Percentiles rank a stretch among this genome's conserved stretches.
Conservation (phyloP, 2,329 filamentous ascomycete species). For the Decorospora gaudefroyi region DNA sequence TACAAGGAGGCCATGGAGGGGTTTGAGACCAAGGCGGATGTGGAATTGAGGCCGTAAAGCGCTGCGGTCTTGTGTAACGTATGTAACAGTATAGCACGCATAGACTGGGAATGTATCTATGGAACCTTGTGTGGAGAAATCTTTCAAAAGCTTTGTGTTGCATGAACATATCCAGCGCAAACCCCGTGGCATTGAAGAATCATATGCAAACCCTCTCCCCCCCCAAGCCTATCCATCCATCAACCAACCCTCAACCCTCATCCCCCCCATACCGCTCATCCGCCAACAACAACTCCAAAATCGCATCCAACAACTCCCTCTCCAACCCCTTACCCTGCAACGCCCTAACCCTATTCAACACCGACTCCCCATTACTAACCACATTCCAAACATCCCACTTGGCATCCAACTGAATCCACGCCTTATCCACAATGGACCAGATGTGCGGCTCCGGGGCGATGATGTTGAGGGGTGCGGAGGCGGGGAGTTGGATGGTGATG, state of each 20-base stretch:
- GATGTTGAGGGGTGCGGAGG: conserved; percentile 32
- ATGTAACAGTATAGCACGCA: background rate
- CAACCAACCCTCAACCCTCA: conserved; percentile 1
- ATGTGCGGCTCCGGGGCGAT: conserved; percentile 38
- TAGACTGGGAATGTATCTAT: no score
- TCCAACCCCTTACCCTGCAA: conserved; percentile 36
- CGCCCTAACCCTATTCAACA: conserved; percentile 37
- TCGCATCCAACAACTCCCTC: conserved; percentile 38
- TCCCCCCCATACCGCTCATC: conserved; percentile 39
- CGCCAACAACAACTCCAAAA: conserved; percentile 44
- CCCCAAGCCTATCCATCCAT: no score
- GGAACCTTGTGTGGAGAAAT: no score
- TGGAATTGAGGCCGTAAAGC: conserved; percentile 31
- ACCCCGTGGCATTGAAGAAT: no score
- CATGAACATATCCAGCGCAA: no score
- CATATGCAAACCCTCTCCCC: no score
- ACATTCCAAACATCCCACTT: conserved; percentile 44
- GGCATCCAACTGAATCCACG: conserved; percentile 36
- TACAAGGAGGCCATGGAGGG: conserved; percentile 43
- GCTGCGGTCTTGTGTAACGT: background rate
- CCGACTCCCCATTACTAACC: conserved; percentile 34
- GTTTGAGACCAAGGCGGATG: conserved; percentile 24
- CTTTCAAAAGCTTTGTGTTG: no score
- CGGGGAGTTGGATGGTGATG: conserved; percentile 35
- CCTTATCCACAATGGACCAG: conserved; percentile 37